A percentile compares a stretch with the other conserved stretches of the same genome.
phyloP scores from a whole-genome alignment of 108 stramenopile species.

The Nitzschia inconspicua region DNA sequence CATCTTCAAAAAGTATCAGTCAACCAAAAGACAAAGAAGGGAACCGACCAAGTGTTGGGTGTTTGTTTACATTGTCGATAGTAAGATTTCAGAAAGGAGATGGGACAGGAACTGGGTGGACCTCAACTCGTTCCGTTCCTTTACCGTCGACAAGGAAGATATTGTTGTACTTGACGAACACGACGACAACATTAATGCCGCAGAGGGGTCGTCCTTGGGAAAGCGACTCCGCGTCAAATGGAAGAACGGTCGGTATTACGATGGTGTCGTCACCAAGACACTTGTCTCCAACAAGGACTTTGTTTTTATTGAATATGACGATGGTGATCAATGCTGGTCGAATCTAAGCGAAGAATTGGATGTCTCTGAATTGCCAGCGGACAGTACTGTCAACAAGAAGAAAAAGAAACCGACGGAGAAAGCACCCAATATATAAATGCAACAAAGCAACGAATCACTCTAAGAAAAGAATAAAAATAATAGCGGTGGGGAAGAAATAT shows the following conservation, averaged over 20 bases:
- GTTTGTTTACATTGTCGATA: neutral
- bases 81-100: neutral
- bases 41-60: slow-evolving; percentile 1
- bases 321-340: slow-evolving; percentile 4
- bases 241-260: neutral
- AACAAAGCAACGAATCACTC: neutral
- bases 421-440: neutral
- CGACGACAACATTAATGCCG: neutral
- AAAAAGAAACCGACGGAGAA: neutral
- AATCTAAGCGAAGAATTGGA: no score
- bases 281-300: slow-evolving; percentile 3
- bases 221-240: neutral
- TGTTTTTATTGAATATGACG: slow-evolving; percentile 7
- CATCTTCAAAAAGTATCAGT: neutral
- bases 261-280: neutral
- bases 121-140: no score
- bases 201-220: neutral
- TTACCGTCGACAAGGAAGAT: no score
- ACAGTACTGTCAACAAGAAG: no score
- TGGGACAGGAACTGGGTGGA: neutral
- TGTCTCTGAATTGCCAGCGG: no score
- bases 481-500: no score
- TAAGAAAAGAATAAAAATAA: no score
- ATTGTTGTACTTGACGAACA: neutral
- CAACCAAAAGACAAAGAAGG: neutral